Conservation (phyloP, 768 basidiomycete species). For the Pholiota conissans region DNA sequence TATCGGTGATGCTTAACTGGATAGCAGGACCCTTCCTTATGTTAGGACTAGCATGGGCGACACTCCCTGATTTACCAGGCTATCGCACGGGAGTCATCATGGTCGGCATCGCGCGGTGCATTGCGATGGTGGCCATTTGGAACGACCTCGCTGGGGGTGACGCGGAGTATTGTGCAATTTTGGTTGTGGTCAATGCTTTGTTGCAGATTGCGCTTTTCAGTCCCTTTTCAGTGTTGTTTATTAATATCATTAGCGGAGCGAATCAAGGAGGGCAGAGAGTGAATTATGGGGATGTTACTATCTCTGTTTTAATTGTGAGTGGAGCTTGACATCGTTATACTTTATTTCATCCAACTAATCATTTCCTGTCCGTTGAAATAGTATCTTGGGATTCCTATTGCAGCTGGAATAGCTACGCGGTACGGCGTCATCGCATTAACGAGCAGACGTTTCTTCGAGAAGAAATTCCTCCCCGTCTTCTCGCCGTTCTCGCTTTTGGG, state of each 20-base stretch:
- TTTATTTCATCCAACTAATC: too few relatives aligned
- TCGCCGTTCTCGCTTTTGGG: conserved; percentile 71
- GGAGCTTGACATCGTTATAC: too few relatives aligned
- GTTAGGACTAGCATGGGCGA: conserved; percentile 83
- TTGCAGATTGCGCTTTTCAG: conserved; percentile 79
- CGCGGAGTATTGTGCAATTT: conserved; percentile 70
- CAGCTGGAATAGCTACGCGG: conserved; percentile 70
- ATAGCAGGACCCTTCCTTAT: conserved; percentile 78
- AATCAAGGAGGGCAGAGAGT: conserved; percentile 41
- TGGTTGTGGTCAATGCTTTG: conserved; percentile 79
- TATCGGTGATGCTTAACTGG: conserved; percentile 79
- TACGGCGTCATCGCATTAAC: conserved; percentile 46
- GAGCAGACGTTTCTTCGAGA: conserved; percentile 49
- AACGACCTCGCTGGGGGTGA: conserved; percentile 73
- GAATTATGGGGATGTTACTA: conserved; percentile 57
- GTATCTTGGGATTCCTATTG: conserved; percentile 85
- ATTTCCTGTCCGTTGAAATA: too few relatives aligned
- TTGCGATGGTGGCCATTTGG: conserved; percentile 84
- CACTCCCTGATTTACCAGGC: conserved; percentile 73
- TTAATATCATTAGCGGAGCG: conserved; percentile 64
- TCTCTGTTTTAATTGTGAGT: conserved; percentile 72
- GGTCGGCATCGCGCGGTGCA: conserved; percentile 75
- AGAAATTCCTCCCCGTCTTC: conserved; percentile 66
- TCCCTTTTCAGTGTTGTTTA: conserved; percentile 71
- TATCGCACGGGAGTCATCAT: conserved; percentile 82